These are phyloP conservation scores for Kwoniella bestiolae DNA, from an alignment of 768 basidiomycete genomes.

Conservation along the genomic window DNA sequence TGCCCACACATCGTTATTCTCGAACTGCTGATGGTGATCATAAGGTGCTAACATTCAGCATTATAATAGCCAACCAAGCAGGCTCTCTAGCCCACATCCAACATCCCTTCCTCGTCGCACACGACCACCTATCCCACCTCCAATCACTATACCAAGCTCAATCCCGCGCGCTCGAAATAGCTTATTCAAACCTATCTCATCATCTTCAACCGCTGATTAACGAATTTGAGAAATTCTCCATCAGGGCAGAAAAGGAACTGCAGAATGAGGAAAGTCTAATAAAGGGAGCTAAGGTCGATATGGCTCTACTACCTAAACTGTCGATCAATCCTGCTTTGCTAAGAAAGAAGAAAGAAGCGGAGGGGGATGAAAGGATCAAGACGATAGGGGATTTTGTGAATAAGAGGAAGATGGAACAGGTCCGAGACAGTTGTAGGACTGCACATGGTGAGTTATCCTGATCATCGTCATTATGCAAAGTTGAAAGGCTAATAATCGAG, in stretches of 20 bases:
- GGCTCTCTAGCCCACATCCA: constrained; percentile 26
- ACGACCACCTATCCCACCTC: constrained; percentile 47
- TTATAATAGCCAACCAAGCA: background rate
- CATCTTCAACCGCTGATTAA: constrained; percentile 44
- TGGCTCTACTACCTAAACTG: constrained; percentile 41
- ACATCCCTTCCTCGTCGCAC: constrained; percentile 43
- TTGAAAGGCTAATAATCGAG: too few species aligned
- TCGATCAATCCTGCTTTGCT: constrained; percentile 35
- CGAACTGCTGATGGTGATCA: background rate
- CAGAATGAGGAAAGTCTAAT: constrained; percentile 37
- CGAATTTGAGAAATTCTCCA: constrained; percentile 39
- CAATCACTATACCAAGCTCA: constrained; percentile 48
- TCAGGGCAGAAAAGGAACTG: constrained; percentile 40
- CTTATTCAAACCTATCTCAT: constrained; percentile 43
- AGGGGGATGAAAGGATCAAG: constrained; percentile 31
- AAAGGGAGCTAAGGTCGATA: constrained; percentile 33
- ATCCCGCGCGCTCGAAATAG: constrained; percentile 42
- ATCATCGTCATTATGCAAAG: background rate
- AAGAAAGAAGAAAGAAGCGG: constrained; percentile 34
- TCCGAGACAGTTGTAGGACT: constrained; percentile 43
- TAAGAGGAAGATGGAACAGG: constrained; percentile 51
- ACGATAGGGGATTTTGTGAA: constrained; percentile 53
- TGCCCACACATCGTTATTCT: background rate
- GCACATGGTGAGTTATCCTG: constrained; percentile 41
- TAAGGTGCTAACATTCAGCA: constrained; percentile 10